Percentiles rank a stretch among this genome's conserved stretches.
These are phyloP conservation scores for Arachis hypogaea DNA, from an alignment of 306 rosid genomes.

Conservation along the genomic window DNA sequence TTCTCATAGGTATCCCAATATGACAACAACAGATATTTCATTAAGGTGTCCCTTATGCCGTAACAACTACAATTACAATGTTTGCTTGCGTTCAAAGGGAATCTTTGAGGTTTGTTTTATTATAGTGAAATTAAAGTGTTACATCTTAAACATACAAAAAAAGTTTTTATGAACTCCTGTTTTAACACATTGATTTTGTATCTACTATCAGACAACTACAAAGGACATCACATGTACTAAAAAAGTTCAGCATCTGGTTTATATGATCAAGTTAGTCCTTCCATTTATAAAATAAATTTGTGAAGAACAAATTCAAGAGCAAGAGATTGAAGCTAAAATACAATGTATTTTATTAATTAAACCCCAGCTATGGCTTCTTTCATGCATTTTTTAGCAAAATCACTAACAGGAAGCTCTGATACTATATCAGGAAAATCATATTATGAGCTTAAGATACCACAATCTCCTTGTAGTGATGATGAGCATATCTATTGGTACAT, in stretches of 20 bases:
- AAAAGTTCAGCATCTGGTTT: constrained; percentile 48
- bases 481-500: constrained; percentile 74
- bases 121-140: too few species aligned
- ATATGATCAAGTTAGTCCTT: constrained; percentile 47
- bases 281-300: constrained; percentile 59
- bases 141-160: too few species aligned
- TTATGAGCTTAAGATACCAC: constrained; percentile 50
- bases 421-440: constrained; percentile 47
- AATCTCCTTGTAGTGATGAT: constrained; percentile 44
- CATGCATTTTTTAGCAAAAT: constrained; percentile 12
- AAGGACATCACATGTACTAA: constrained; percentile 45
- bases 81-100: too few species aligned
- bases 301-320: constrained; percentile 64
- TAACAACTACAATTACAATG: too few species aligned
- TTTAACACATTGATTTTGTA: too few species aligned
- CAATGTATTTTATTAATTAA: constrained; percentile 46
- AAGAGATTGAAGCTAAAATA: constrained; percentile 67
- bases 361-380: not conserved
- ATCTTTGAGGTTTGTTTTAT: too few species aligned
- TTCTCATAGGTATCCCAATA: too few species aligned
- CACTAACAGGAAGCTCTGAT: constrained; percentile 28
- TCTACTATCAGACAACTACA: constrained; percentile 52
- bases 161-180: too few species aligned
- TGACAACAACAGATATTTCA: too few species aligned
- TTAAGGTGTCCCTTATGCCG: too few species aligned